Percentiles rank a stretch among this genome's conserved stretches.
Evolutionary conservation across 2,329 filamentous ascomycete species (phyloP).

Genomic region (Tolypocladium paradoxum): DNA sequence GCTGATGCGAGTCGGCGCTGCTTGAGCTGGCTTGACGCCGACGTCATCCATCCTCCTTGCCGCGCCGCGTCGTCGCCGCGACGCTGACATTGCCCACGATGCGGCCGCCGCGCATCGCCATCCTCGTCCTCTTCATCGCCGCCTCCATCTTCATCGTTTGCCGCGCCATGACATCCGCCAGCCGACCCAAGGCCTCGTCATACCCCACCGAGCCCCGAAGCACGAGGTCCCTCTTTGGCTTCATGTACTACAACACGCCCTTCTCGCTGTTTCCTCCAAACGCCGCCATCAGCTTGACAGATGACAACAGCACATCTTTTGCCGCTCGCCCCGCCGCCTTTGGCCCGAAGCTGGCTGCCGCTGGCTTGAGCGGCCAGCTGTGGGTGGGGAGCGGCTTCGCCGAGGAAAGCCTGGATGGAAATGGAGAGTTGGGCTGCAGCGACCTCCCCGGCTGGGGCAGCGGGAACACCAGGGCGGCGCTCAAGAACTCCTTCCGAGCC

Average conservation of each 20-base stretch:
- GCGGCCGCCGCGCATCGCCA: constrained; percentile 43
- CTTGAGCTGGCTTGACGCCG: constrained; percentile 4
- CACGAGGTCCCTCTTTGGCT: constrained; percentile 21
- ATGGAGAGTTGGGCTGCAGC: constrained; percentile 87
- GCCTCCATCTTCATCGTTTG: constrained; percentile 44
- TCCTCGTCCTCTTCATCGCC: constrained; percentile 42
- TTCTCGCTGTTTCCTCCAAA: constrained; percentile 90
- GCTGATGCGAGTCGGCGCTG: constrained; percentile 1
- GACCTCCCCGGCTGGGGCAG: constrained; percentile 85
- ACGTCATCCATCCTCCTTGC: neutral
- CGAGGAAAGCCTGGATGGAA: constrained; percentile 60
- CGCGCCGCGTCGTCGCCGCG: neutral
- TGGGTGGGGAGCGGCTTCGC: constrained; percentile 92
- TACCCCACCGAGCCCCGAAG: constrained; percentile 12
- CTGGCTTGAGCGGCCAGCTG: constrained; percentile 75
- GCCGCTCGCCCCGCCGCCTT: constrained; percentile 88
- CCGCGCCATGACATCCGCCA: constrained; percentile 35
- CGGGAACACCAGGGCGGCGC: constrained; percentile 34
- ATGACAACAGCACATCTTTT: constrained; percentile 98
- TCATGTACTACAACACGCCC: constrained; percentile 64
- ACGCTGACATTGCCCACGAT: constrained; percentile 24
- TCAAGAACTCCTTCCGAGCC: constrained; percentile 28
- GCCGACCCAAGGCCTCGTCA: constrained; percentile 13
- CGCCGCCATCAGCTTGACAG: constrained; percentile 88
- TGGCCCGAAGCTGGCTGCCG: constrained; percentile 64